Conservation (phyloP, 148 eudicot species). For the Heliosperma pusillum region DNA sequence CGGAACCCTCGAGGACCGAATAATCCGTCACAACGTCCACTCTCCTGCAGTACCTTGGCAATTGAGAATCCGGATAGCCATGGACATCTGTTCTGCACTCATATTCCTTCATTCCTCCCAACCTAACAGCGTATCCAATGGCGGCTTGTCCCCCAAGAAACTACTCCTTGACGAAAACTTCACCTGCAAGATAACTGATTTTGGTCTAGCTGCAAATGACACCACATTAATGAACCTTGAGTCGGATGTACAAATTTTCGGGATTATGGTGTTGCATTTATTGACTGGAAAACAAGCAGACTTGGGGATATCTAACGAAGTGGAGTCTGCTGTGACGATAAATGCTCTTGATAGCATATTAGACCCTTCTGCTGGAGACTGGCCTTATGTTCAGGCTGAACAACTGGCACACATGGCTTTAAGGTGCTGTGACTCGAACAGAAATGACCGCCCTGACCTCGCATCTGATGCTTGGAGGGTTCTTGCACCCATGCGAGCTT, state of each 20-base stretch:
- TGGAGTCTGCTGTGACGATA: constrained; percentile 49
- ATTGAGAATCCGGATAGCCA: constrained; percentile 70
- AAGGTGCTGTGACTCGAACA: constrained; percentile 52
- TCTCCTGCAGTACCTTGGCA: constrained; percentile 72
- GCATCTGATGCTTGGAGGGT: constrained; percentile 62
- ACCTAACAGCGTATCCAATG: constrained; percentile 47
- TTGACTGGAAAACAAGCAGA: constrained; percentile 62
- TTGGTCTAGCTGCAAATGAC: constrained; percentile 43
- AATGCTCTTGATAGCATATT: constrained; percentile 46
- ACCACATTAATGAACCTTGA: constrained; percentile 42
- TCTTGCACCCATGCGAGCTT: constrained; percentile 57
- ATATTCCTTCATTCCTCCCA: constrained; percentile 65
- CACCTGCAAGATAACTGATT: constrained; percentile 64
- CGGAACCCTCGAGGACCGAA: constrained; percentile 88
- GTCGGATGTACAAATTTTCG: constrained; percentile 78
- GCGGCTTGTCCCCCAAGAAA: constrained; percentile 58
- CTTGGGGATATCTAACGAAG: constrained; percentile 51
- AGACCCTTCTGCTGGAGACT: constrained; percentile 82
- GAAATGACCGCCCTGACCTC: constrained; percentile 57
- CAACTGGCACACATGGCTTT: constrained; percentile 68
- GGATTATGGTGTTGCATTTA: constrained; percentile 55
- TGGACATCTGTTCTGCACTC: constrained; percentile 77
- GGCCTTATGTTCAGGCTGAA: constrained; percentile 81
- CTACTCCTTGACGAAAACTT: constrained; percentile 57
- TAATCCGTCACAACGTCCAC: constrained; percentile 59